Evolutionary conservation across 1,139 yeast species (phyloP), one percentile per base, ranked within the genome.

Genomic region (Pichia norvegensis): DNA sequence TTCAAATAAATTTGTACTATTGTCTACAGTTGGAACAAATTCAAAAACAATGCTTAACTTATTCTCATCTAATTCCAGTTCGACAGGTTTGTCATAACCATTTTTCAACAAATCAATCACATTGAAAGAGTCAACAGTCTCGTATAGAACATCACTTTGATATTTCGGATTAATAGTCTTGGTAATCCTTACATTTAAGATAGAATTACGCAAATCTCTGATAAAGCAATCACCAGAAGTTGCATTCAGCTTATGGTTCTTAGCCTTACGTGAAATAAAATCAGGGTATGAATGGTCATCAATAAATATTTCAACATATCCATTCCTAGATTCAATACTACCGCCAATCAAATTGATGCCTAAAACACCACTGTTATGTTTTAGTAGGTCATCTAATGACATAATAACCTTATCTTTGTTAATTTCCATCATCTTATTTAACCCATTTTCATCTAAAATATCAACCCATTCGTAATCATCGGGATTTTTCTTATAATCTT

Each of bases 151-250:
- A 42, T 81, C 79, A 44, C 72, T 72, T 27, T 67, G 63, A 27
- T 64, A 64, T 23, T 65, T 69, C 14, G 78, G 79, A 42, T 72
- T 72, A 31, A 70, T 71, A 46, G 66, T 73, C 47, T 70, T 76
- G 3, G 84, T 65, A 22, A 79, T 60, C 62, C 90, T 73, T 52
- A 84, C 66, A 38, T 78, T 65, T 39, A 77, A 55, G 45, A 66
- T 69, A 39, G 88, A 80, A 59, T 82, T 72, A 40, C 76, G 74
- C 55, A 84, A 70, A 62, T 84, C 92, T 62, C 94, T 76, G 46
- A 84, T 69, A 55, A 83, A 83, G 0, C 75, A 75, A 51, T 73
- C 78, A 22, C 79, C 82, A 29, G 64, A 60, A n/a, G 77, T 74
- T 11, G 70, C 55, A 42, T 66, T 67, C 40, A 77, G 57, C 35